Conservation (phyloP, 1,284 basidiomycete species). For the Peniophora sp. region DNA sequence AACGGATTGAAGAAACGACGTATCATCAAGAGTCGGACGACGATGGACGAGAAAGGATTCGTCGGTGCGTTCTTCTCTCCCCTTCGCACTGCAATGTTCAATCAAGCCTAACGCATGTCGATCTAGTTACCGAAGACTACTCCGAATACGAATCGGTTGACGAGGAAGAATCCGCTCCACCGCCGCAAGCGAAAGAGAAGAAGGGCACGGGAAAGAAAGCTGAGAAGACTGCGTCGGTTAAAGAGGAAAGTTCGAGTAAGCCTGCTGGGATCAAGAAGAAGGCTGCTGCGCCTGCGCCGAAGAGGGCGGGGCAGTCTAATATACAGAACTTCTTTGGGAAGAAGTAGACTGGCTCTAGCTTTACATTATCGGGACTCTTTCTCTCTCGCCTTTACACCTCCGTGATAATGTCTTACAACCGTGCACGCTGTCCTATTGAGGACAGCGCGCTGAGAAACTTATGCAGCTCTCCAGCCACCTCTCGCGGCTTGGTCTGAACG, state of each 20-base stretch:
- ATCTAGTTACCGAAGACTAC: constrained; percentile 65
- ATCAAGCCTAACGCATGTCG: constrained; percentile 1
- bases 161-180: constrained; percentile 39
- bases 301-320: background rate
- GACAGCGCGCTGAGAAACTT: too few species aligned
- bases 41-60: constrained; percentile 60
- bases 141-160: constrained; percentile 73
- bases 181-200: constrained; percentile 7
- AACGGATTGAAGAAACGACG: constrained; percentile 70
- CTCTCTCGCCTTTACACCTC: too few species aligned
- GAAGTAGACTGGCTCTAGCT: background rate
- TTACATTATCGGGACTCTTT: background rate
- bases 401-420: too few species aligned
- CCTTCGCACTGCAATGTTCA: background rate
- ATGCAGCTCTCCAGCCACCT: too few species aligned
- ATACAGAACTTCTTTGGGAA: background rate
- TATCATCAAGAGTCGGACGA: constrained; percentile 48
- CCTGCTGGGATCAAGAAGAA: constrained; percentile 6
- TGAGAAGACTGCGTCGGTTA: constrained; percentile 15
- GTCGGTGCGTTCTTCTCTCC: constrained; percentile 39
- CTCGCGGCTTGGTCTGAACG: too few species aligned
- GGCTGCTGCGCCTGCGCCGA: background rate
- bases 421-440: too few species aligned
- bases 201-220: constrained; percentile 25
- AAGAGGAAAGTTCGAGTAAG: constrained; percentile 3